These are phyloP conservation scores for Wickerhamiella qilinensis DNA, from an alignment of 805 yeast genomes.

Conservation along the genomic window DNA sequence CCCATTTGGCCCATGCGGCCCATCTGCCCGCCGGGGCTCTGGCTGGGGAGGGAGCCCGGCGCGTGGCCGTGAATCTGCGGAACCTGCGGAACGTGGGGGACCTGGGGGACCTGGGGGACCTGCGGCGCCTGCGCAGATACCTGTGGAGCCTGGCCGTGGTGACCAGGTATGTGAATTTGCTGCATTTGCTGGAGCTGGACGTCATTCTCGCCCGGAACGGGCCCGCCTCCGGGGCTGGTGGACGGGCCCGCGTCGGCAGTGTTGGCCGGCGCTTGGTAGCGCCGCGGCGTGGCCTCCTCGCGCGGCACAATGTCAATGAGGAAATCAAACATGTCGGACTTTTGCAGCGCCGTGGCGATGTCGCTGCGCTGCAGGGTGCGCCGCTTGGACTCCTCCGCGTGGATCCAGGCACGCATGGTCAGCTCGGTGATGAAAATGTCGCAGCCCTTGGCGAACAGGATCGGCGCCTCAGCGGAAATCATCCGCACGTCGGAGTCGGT, in stretches of 20 bases:
- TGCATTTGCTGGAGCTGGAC: too few species aligned
- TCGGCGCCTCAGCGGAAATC: slow-evolving; percentile 98
- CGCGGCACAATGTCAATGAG: slow-evolving; percentile 91
- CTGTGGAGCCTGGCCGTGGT: too few species aligned
- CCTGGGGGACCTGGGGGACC: too few species aligned
- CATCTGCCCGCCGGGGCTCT: too few species aligned
- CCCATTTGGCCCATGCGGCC: too few species aligned
- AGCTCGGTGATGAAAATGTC: slow-evolving; percentile 92
- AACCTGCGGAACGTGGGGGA: too few species aligned
- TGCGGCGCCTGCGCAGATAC: too few species aligned
- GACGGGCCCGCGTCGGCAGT: not conserved
- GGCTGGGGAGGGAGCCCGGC: too few species aligned
- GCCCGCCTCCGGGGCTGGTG: too few species aligned
- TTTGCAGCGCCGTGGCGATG: slow-evolving; percentile 86
- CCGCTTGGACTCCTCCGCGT: slow-evolving; percentile 91
- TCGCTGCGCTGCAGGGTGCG: slow-evolving; percentile 88
- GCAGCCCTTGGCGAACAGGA: slow-evolving; percentile 93
- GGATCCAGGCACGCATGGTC: slow-evolving; percentile 98
- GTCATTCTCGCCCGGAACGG: too few species aligned
- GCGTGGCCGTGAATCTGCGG: too few species aligned
- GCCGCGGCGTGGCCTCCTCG: slow-evolving; percentile 39
- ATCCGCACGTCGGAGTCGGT: slow-evolving; percentile 93
- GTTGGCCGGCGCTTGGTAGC: slow-evolving; percentile 3
- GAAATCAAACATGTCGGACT: slow-evolving; percentile 94
- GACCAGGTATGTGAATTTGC: too few species aligned